Percentiles rank a stretch among this genome's conserved stretches.
Evolutionary conservation across 2,329 filamentous ascomycete genomes (phyloP).

Genomic region (Byssothecium circinans): DNA sequence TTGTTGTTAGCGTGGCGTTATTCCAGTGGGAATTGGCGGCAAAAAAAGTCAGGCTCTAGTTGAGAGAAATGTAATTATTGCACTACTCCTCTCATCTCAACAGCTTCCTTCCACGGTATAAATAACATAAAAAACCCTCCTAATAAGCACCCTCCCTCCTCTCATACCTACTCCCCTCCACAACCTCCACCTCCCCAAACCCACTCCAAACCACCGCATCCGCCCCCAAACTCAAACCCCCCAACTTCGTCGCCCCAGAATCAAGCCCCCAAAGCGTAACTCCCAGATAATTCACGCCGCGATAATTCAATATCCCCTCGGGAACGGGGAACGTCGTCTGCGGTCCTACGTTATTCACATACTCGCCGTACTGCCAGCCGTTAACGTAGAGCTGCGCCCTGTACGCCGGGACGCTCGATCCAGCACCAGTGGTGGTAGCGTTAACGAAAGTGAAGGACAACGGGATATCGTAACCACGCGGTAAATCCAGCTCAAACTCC

Average conservation of each 20-base stretch:
- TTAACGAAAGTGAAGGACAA: conserved; percentile 60
- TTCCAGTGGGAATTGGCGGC: too few relatives aligned
- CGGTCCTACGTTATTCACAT: conserved; percentile 72
- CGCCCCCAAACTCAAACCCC: conserved; percentile 54
- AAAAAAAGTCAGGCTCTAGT: too few relatives aligned
- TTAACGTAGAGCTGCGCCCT: conserved; percentile 71
- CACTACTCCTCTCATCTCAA: too few relatives aligned
- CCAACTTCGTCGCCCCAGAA: conserved; percentile 58
- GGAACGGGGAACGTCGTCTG: conserved; percentile 73
- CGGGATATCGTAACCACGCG: conserved; percentile 61
- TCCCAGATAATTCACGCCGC: conserved; percentile 69
- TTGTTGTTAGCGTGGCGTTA: not conserved
- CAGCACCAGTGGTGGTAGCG: conserved; percentile 34
- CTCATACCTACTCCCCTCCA: conserved; percentile 51
- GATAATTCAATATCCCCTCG: conserved; percentile 71
- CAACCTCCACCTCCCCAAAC: conserved; percentile 49
- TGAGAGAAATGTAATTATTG: too few relatives aligned
- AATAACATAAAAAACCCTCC: too few relatives aligned
- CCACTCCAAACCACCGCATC: conserved; percentile 56
- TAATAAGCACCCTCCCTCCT: conserved; percentile 57
- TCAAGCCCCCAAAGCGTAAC: conserved; percentile 70
- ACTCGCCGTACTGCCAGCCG: conserved; percentile 73
- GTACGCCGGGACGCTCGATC: conserved; percentile 46
- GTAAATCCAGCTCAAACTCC: conserved; percentile 58
- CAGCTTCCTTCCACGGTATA: too few relatives aligned